Conservation (phyloP, 2,329 filamentous ascomycete species). For the Cladosporium phlei region DNA sequence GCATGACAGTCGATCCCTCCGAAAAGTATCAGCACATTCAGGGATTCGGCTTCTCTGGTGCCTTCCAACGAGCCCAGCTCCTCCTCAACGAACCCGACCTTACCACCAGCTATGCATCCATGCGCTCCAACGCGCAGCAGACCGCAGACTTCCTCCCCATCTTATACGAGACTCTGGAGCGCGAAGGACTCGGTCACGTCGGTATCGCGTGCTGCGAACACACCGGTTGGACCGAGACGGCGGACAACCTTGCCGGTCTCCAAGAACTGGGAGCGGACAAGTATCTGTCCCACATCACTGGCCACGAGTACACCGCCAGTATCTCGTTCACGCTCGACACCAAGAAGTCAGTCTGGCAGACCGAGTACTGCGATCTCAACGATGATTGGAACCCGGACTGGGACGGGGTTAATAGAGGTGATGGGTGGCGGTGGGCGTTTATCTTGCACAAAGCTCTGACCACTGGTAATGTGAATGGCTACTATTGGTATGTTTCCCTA, state of each 20-base stretch:
- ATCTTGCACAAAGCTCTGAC: constrained; percentile 48
- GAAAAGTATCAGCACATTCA: constrained; percentile 34
- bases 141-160: constrained; percentile 48
- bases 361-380: constrained; percentile 45
- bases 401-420: constrained; percentile 45
- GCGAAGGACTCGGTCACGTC: constrained; percentile 29
- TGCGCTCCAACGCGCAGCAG: constrained; percentile 42
- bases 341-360: constrained; percentile 46
- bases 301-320: constrained; percentile 35
- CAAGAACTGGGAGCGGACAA: constrained; percentile 33
- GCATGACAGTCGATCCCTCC: constrained; percentile 20
- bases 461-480: constrained; percentile 46
- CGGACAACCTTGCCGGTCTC: constrained; percentile 18
- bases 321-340: constrained; percentile 38
- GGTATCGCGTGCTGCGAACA: constrained; percentile 42
- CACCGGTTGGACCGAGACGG: constrained; percentile 34
- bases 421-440: constrained; percentile 53
- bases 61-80: constrained; percentile 32
- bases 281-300: constrained; percentile 38
- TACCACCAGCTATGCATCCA: constrained; percentile 39
- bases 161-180: constrained; percentile 36
- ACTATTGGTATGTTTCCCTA: constrained; percentile 47
- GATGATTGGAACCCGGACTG: constrained; percentile 38
- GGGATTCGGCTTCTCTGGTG: constrained; percentile 47
- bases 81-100: constrained; percentile 19